Evolutionary conservation across 2,329 filamentous ascomycete genomes (phyloP), one percentile per base, ranked within the genome.

Genomic region (Xylaria sp.): DNA sequence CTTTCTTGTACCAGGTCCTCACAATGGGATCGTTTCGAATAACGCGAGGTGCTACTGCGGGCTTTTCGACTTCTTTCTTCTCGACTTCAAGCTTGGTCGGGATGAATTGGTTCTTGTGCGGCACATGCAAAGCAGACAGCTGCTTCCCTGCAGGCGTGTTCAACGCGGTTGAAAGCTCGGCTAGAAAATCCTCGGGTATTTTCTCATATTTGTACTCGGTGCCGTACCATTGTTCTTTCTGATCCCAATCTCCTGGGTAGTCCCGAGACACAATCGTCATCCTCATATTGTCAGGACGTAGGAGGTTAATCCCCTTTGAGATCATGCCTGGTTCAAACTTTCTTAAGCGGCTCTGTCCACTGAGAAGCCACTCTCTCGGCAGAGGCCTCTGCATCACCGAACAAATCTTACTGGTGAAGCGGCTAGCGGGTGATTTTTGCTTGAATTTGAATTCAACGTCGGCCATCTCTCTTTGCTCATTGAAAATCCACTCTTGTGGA

Each of bases 1-100:
- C 96, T 81, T 98, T 98, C 84, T 99, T 99, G 85, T 90, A 98
- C 96, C 96, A 99, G 2, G 93, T 91, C 34, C 94, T 90, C 0
- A 93, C 90, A 39, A 89, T 83, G 5, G 90, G 85, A 73, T 98
- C 95, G 74, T 97, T 94, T 72, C 94, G 90, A 70, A 99, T 91
- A 27, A 99, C 85, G 69, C 90, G 91, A 0, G 96, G 96, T 0
- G 89, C 85, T 64, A 92, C 86, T 0, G 90, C 84, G 1, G 94
- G 92, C 73, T 92, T 88, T 30, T 89, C 85, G n/a, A 96, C 87
- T 42, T 97, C 93, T 80, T 93, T 97, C 85, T 96, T 97, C 79
- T 98, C 94, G 1, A 99, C 96, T 61, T 97, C 93, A 3, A 99
- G 86, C 71, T 96, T 92, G 19, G 90, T 96, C 2, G 96, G 96